Evolutionary conservation across 225 moss, liverwort and hornwort genomes (phyloP).

Genomic region (Physcomitrellopsis africana): DNA sequence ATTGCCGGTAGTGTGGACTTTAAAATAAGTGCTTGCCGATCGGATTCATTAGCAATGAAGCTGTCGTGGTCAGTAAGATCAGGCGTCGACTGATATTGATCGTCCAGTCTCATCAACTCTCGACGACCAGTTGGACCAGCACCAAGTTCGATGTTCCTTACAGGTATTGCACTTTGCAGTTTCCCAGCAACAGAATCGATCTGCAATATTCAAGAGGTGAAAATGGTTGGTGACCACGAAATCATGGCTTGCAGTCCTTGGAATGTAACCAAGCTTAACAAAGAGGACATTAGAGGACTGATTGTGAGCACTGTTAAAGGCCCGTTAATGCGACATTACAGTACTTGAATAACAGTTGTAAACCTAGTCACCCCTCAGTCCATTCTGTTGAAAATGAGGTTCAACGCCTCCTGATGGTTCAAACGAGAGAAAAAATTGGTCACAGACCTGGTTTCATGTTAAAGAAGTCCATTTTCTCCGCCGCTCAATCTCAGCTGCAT

Average conservation of each 20-base stretch:
- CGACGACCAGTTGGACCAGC: constrained; percentile 37
- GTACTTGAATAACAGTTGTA: background rate
- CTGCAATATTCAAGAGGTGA: constrained; percentile 31
- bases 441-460: constrained; percentile 61
- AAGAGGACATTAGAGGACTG: background rate
- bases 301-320: background rate
- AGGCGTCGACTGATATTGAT: constrained; percentile 36
- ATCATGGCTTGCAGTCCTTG: constrained; percentile 18
- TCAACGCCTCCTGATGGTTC: background rate
- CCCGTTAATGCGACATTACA: background rate
- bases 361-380: constrained; percentile 2
- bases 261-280: constrained; percentile 4
- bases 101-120: constrained; percentile 55
- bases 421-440: constrained; percentile 1
- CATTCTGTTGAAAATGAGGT: background rate
- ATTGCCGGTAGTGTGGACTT: constrained; percentile 31
- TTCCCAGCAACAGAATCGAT: constrained; percentile 39
- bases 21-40: constrained; percentile 57
- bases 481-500: constrained; percentile 59
- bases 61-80: constrained; percentile 48
- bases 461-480: constrained; percentile 78
- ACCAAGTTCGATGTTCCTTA: constrained; percentile 35
- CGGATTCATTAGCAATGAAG: constrained; percentile 54
- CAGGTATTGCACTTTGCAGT: constrained; percentile 39
- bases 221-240: constrained; percentile 21